These are phyloP conservation scores for Pseudoneurospora amorphoporcata DNA, from an alignment of 495 filamentous ascomycete species.

Conservation along the genomic window DNA sequence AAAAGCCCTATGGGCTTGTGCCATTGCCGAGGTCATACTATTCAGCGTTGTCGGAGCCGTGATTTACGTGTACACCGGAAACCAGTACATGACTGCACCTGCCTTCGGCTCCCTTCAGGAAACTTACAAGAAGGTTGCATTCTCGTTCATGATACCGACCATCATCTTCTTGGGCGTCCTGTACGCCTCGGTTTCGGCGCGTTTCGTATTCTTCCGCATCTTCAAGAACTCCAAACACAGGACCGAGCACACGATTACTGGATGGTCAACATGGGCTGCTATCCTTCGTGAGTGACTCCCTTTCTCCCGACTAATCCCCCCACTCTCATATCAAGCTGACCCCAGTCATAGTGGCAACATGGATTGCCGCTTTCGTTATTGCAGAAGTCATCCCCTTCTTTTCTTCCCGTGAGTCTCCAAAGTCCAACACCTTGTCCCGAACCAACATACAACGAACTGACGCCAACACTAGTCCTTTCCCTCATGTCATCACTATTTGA, in stretches of 20 bases:
- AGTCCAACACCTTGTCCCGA: background rate
- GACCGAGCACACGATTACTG: constrained; percentile 66
- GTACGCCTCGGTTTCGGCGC: constrained; percentile 77
- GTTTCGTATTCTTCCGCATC: constrained; percentile 79
- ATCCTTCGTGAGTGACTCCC: constrained; percentile 43
- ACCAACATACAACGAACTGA: background rate
- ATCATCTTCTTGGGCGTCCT: constrained; percentile 82
- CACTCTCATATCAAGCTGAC: constrained; percentile 7
- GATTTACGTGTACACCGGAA: constrained; percentile 73
- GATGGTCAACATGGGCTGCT: constrained; percentile 65
- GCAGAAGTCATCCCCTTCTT: constrained; percentile 90
- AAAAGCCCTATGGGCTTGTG: constrained; percentile 80
- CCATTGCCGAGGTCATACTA: constrained; percentile 71
- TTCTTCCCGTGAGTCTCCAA: constrained; percentile 43
- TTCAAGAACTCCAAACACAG: constrained; percentile 70
- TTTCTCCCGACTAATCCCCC: background rate
- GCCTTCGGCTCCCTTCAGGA: constrained; percentile 73
- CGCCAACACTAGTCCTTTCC: constrained; percentile 42
- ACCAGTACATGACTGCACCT: constrained; percentile 69
- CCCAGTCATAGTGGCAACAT: constrained; percentile 44
- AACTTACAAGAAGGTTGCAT: constrained; percentile 68
- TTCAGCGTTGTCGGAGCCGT: constrained; percentile 68
- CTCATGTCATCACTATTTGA: constrained; percentile 88
- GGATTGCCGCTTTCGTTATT: constrained; percentile 72
- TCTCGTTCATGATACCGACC: constrained; percentile 89